A percentile compares a stretch with the other conserved stretches of the same genome.
Evolutionary conservation across 2,329 filamentous ascomycete species (phyloP).

Genomic region (Pyricularia grisea): DNA sequence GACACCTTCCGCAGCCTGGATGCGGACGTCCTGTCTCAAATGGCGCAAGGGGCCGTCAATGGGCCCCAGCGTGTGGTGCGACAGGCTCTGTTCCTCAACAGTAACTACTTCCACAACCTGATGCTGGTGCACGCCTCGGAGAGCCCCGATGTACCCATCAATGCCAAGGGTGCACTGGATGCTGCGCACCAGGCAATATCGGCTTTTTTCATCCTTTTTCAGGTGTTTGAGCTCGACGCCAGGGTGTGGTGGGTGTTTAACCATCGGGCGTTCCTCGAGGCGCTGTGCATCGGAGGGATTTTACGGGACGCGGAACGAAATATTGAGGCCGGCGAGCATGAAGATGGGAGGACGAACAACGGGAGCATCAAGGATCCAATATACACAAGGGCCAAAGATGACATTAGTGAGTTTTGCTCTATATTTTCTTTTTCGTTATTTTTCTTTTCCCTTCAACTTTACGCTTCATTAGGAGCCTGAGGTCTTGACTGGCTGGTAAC

Average conservation of each 20-base stretch:
- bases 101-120: constrained; percentile 74
- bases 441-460: constrained; percentile 6
- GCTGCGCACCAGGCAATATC: constrained; percentile 67
- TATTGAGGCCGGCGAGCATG: constrained; percentile 31
- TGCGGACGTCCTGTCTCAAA: constrained; percentile 44
- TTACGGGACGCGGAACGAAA: constrained; percentile 40
- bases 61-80: constrained; percentile 56
- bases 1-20: constrained; percentile 62
- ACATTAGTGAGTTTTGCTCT: constrained; percentile 43
- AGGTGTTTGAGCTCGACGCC: constrained; percentile 59
- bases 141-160: constrained; percentile 52
- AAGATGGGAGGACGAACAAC: background rate
- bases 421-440: background rate
- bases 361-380: constrained; percentile 33
- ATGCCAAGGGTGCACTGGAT: constrained; percentile 61
- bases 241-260: constrained; percentile 82
- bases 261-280: constrained; percentile 71
- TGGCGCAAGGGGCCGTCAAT: constrained; percentile 33
- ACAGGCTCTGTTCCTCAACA: constrained; percentile 71
- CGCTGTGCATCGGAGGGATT: constrained; percentile 56
- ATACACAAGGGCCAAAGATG: constrained; percentile 47
- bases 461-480: background rate
- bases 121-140: constrained; percentile 71
- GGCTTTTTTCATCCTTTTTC: constrained; percentile 65
- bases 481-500: background rate